Conservation (phyloP, 2,329 filamentous ascomycete species). For the Neofusicoccum umdonicola region DNA sequence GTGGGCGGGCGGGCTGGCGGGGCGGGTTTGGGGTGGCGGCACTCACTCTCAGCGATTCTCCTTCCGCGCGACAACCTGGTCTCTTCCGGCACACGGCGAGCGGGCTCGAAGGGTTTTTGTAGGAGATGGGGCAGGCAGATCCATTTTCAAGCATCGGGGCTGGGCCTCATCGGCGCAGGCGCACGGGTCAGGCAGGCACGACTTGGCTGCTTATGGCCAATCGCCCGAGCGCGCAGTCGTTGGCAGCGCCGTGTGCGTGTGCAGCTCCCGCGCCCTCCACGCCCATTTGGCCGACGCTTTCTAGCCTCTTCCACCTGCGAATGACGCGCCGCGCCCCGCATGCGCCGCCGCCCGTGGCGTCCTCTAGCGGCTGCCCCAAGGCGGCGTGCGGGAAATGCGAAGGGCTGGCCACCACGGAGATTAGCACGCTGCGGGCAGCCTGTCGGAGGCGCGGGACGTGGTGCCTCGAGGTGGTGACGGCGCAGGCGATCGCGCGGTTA, state of each 20-base stretch:
- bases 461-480: not conserved
- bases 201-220: conserved; percentile 7
- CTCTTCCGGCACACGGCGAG: conserved; percentile 12
- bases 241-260: not conserved
- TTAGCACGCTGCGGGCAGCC: not conserved
- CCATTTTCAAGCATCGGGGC: conserved; percentile 15
- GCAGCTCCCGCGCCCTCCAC: not conserved
- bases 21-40: conserved; percentile 4
- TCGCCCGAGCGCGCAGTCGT: not conserved
- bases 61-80: conserved; percentile 14
- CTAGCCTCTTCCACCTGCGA: conserved; percentile 7
- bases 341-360: conserved; percentile 7
- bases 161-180: not conserved
- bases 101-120: conserved; percentile 16
- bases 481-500: not conserved
- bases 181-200: conserved; percentile 1
- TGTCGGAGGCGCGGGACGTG: not conserved
- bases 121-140: conserved; percentile 14
- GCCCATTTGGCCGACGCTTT: not conserved
- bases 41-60: conserved; percentile 15
- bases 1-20: not conserved
- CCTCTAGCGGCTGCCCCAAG: not conserved
- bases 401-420: not conserved
- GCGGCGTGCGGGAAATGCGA: not conserved
- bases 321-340: conserved; percentile 11